phyloP scores from a whole-genome alignment of 1,284 basidiomycete genomes.

The Sporisorium reilianum region DNA sequence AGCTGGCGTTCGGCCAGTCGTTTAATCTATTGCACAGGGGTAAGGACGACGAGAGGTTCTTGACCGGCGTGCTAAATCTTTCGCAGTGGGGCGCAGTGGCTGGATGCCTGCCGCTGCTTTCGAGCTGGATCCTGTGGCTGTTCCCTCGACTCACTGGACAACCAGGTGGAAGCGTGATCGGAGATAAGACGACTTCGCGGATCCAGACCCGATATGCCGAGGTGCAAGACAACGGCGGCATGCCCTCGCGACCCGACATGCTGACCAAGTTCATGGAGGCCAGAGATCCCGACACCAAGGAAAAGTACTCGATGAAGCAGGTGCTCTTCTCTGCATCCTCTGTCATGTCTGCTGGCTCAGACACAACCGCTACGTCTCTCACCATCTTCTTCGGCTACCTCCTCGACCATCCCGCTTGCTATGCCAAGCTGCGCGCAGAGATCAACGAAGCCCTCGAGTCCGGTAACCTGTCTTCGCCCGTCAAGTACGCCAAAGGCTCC shows the following conservation, averaged over 20 bases:
- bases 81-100: conserved; percentile 57
- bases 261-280: conserved; percentile 57
- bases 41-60: conserved; percentile 40
- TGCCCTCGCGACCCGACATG: conserved; percentile 50
- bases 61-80: conserved; percentile 53
- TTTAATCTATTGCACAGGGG: conserved; percentile 49
- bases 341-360: conserved; percentile 60
- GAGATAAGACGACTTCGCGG: conserved; percentile 42
- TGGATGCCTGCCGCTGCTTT: conserved; percentile 47
- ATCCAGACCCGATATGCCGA: conserved; percentile 50
- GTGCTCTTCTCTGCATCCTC: conserved; percentile 47
- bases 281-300: conserved; percentile 42
- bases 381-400: conserved; percentile 62
- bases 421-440: conserved; percentile 56
- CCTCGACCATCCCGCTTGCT: conserved; percentile 51
- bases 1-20: conserved; percentile 53
- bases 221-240: conserved; percentile 39
- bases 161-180: conserved; percentile 54
- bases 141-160: conserved; percentile 47
- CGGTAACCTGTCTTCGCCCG: conserved; percentile 48
- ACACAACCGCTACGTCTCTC: conserved; percentile 62
- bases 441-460: conserved; percentile 55
- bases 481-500: conserved; percentile 56
- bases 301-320: conserved; percentile 42
- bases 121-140: conserved; percentile 32